A percentile compares a stretch with the other conserved stretches of the same genome.
Conservation (phyloP, 116 monocot species). For the Posidonia oceanica region DNA sequence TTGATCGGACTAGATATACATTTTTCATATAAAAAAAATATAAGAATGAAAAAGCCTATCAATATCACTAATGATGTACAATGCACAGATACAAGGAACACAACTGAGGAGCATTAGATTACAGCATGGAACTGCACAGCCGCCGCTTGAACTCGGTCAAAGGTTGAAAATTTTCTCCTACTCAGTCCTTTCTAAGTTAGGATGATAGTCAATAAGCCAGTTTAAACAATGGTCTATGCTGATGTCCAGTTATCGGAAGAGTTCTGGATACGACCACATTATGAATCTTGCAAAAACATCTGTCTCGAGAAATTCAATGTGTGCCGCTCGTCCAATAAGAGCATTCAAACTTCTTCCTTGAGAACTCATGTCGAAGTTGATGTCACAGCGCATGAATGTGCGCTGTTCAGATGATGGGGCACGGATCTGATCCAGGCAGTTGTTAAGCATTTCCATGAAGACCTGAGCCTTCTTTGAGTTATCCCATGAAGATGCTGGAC, state of each 20-base stretch:
- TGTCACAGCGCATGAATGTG: constrained; percentile 77
- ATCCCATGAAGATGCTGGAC: constrained; percentile 66
- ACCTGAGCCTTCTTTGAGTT: constrained; percentile 73
- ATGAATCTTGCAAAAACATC: constrained; percentile 71
- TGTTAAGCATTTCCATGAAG: constrained; percentile 89
- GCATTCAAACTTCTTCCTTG: constrained; percentile 83
- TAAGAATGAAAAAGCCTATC: neutral
- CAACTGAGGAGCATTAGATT: neutral
- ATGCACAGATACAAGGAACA: neutral
- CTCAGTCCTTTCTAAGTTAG: neutral
- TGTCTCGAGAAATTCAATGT: constrained; percentile 94
- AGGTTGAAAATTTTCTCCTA: neutral
- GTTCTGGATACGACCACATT: constrained; percentile 88
- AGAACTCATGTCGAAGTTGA: constrained; percentile 63
- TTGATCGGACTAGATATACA: neutral
- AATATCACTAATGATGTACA: neutral
- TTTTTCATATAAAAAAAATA: neutral
- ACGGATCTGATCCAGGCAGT: constrained; percentile 84
- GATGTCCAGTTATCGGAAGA: constrained; percentile 30
- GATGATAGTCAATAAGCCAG: neutral
- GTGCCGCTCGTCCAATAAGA: constrained; percentile 86
- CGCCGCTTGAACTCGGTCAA: neutral
- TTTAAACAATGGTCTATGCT: neutral
- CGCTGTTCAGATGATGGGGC: constrained; percentile 62
- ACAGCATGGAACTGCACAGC: neutral